A percentile compares a stretch with the other conserved stretches of the same genome.
Conservation (phyloP, 805 yeast genomes). For the Starmerella apis region DNA sequence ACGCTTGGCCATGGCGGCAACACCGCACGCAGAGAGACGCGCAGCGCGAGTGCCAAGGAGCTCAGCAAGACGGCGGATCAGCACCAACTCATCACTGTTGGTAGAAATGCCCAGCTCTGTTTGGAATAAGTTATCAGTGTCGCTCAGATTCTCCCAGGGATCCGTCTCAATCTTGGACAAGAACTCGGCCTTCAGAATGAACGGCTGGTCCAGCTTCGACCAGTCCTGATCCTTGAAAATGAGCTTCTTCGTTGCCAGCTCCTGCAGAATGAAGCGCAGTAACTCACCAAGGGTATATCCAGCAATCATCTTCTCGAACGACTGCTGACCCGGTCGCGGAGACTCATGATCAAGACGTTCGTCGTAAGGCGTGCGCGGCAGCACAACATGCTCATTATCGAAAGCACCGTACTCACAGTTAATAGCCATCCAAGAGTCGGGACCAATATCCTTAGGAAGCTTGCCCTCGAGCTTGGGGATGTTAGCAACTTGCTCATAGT, state of each 20-base stretch:
- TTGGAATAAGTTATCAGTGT: slow-evolving; percentile 58
- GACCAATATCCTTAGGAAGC: slow-evolving; percentile 51
- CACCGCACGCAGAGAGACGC: slow-evolving; percentile 85
- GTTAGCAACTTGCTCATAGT: slow-evolving; percentile 62
- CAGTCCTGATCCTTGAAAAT: slow-evolving; percentile 65
- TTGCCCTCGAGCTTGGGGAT: slow-evolving; percentile 75
- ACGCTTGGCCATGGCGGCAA: slow-evolving; percentile 87
- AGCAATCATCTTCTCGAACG: slow-evolving; percentile 94
- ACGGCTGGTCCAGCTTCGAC: slow-evolving; percentile 49
- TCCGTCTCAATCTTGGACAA: slow-evolving; percentile 83
- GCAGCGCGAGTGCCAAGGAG: slow-evolving; percentile 87
- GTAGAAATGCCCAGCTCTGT: slow-evolving; percentile 51
- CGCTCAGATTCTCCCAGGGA: slow-evolving; percentile 71
- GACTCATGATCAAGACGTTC: slow-evolving; percentile 67
- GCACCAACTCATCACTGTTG: slow-evolving; percentile 65
- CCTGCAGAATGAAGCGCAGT: slow-evolving; percentile 67
- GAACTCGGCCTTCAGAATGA: slow-evolving; percentile 78
- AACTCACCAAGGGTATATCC: slow-evolving; percentile 95
- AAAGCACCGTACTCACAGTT: slow-evolving; percentile 98
- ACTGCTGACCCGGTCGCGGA: slow-evolving; percentile 93
- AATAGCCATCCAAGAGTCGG: slow-evolving; percentile 75
- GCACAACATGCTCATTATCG: slow-evolving; percentile 72
- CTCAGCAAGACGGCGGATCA: slow-evolving; percentile 74
- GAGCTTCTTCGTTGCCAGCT: slow-evolving; percentile 51
- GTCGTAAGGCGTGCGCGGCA: slow-evolving; percentile 89